Percentiles rank a stretch among this genome's conserved stretches.
Evolutionary conservation across 768 basidiomycete species (phyloP).

Genomic region (Fibroporia radiculosa): DNA sequence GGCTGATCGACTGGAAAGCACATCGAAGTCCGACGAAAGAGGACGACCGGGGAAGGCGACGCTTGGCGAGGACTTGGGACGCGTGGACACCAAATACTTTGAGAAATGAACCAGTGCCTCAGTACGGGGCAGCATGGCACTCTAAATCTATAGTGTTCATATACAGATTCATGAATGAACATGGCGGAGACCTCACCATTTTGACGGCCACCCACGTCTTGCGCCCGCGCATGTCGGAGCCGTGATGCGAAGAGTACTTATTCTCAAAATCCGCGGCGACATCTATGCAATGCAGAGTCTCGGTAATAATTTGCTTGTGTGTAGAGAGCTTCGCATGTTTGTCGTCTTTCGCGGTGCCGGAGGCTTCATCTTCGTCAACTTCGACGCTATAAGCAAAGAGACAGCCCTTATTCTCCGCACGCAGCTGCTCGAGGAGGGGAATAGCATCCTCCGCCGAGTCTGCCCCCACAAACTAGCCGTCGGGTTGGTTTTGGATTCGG

Average conservation of each 20-base stretch:
- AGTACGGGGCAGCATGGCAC: conserved; percentile 61
- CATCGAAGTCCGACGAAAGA: conserved; percentile 46
- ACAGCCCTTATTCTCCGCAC: conserved; percentile 62
- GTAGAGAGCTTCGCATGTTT: conserved; percentile 24
- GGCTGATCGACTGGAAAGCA: conserved; percentile 28
- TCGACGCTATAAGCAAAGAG: conserved; percentile 84
- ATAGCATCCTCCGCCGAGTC: conserved; percentile 67
- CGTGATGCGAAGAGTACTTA: conserved; percentile 10
- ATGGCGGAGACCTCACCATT: conserved; percentile 39
- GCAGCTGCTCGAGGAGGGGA: conserved; percentile 54
- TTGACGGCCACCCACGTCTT: conserved; percentile 85
- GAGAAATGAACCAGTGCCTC: conserved; percentile 57
- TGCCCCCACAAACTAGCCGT: conserved; percentile 78
- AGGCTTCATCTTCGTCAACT: conserved; percentile 56
- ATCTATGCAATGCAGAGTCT: conserved; percentile 72
- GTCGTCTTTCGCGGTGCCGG: conserved; percentile 18
- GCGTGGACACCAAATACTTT: conserved; percentile 40
- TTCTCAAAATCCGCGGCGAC: conserved; percentile 80
- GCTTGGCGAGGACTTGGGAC: conserved; percentile 23
- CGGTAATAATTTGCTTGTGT: conserved; percentile 61
- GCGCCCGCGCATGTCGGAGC: conserved; percentile 27
- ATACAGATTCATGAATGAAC: background rate
- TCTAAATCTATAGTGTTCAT: conserved; percentile 29
- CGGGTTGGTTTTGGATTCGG: background rate
- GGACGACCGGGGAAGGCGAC: conserved; percentile 69